Evolutionary conservation across 768 basidiomycete species (phyloP).

Genomic region (Asterophora lycoperdoides): DNA sequence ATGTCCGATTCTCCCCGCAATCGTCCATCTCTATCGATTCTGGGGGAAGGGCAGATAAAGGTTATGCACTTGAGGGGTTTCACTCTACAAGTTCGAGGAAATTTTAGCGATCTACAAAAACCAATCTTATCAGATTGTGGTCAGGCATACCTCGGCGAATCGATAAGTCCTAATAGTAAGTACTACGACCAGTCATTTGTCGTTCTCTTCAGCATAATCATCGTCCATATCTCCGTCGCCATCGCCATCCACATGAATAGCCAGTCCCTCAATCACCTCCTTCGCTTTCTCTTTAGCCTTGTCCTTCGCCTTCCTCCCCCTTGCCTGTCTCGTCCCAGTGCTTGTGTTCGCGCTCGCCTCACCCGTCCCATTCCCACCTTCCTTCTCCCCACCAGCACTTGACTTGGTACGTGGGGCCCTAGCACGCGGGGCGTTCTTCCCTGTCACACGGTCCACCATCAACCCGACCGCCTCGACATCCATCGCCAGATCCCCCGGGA

Average conservation of each 20-base stretch:
- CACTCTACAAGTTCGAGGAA: too few relatives aligned
- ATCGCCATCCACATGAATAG: slow-evolving; percentile 5
- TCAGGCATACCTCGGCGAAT: too few relatives aligned
- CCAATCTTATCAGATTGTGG: background rate
- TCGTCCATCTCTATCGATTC: too few relatives aligned
- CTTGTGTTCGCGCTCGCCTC: too few relatives aligned
- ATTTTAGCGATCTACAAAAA: too few relatives aligned
- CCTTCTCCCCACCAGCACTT: background rate
- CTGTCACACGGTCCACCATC: slow-evolving; percentile 25
- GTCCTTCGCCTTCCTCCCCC: slow-evolving; percentile 3
- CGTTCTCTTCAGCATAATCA: too few relatives aligned
- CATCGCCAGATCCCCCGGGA: slow-evolving; percentile 5
- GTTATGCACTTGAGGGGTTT: too few relatives aligned
- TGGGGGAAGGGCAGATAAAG: too few relatives aligned
- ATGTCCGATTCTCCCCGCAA: background rate
- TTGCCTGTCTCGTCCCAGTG: background rate
- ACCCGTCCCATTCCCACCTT: too few relatives aligned
- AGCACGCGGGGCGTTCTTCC: slow-evolving; percentile 20
- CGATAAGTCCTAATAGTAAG: too few relatives aligned
- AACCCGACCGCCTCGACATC: slow-evolving; percentile 6
- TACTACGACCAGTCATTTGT: too few relatives aligned
- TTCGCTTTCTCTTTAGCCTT: slow-evolving; percentile 10
- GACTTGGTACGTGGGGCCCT: slow-evolving; percentile 4
- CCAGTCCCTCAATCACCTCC: slow-evolving; percentile 1
- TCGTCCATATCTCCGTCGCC: too few relatives aligned